A percentile compares a stretch with the other conserved stretches of the same genome.
phyloP scores from a whole-genome alignment of 441 rosid genomes.

The Populus hybrid region DNA sequence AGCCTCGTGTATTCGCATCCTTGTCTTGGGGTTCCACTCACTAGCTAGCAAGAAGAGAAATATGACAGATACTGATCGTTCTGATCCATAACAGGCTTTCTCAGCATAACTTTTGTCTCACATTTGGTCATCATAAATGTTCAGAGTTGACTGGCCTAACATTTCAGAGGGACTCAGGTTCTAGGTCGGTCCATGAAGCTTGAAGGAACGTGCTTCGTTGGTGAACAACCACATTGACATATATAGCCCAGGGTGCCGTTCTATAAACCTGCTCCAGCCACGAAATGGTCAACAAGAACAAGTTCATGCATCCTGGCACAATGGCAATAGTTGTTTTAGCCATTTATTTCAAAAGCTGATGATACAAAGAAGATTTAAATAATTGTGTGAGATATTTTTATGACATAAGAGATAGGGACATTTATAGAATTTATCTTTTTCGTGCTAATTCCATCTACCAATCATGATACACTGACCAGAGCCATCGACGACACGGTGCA shows the following conservation, averaged over 20 bases:
- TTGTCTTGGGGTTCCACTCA: conserved; percentile 10
- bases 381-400: not conserved
- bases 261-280: not conserved
- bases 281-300: not conserved
- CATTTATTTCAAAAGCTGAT: not conserved
- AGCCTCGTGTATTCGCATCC: conserved; percentile 13
- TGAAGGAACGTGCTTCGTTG: not conserved
- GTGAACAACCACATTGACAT: not conserved
- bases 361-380: not conserved
- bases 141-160: conserved; percentile 28
- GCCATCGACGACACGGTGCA: not conserved
- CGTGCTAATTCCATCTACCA: too few relatives aligned
- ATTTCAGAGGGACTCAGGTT: conserved; percentile 12
- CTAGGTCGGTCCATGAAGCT: conserved; percentile 9
- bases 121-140: conserved; percentile 19
- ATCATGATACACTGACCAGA: not conserved
- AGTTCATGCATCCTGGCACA: not conserved
- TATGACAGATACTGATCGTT: conserved; percentile 4
- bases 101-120: conserved; percentile 10
- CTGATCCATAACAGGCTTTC: conserved; percentile 6
- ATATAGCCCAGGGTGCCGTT: not conserved
- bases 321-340: not conserved
- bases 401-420: too few relatives aligned
- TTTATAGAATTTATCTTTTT: too few relatives aligned
- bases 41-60: conserved; percentile 8